phyloP scores from a whole-genome alignment of 768 basidiomycete genomes.

The Pisolithus tinctorius region DNA sequence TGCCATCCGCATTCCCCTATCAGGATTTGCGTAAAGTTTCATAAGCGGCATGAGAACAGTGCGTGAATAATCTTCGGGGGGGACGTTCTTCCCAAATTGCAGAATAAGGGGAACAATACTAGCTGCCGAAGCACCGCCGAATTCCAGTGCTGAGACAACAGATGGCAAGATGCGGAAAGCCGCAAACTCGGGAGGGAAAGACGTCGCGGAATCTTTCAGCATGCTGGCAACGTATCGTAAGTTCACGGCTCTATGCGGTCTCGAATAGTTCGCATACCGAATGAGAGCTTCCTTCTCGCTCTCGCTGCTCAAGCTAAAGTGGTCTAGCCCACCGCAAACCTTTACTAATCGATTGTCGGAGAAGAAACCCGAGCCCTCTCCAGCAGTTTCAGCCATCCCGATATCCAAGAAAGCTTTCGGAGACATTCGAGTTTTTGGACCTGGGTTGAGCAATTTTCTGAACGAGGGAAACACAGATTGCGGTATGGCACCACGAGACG shows the following conservation, averaged over 20 bases:
- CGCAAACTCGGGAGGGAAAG: slow-evolving; percentile 83
- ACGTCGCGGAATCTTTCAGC: slow-evolving; percentile 70
- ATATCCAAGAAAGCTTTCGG: slow-evolving; percentile 72
- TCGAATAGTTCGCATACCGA: slow-evolving; percentile 36
- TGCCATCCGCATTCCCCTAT: slow-evolving; percentile 92
- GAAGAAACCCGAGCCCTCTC: slow-evolving; percentile 72
- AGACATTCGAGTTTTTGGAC: slow-evolving; percentile 69
- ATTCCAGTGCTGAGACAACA: slow-evolving; percentile 70
- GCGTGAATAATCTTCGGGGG: slow-evolving; percentile 63
- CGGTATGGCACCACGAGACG: slow-evolving; percentile 75
- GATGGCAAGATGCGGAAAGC: slow-evolving; percentile 85
- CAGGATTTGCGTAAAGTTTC: slow-evolving; percentile 81
- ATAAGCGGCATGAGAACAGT: slow-evolving; percentile 72
- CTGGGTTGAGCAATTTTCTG: slow-evolving; percentile 88
- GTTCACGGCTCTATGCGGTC: background rate
- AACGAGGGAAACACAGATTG: slow-evolving; percentile 65
- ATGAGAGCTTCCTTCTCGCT: slow-evolving; percentile 70
- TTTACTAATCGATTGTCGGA: slow-evolving; percentile 73
- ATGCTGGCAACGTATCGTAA: slow-evolving; percentile 37
- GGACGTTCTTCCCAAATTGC: slow-evolving; percentile 65
- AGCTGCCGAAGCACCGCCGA: slow-evolving; percentile 69
- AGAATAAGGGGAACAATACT: slow-evolving; percentile 80
- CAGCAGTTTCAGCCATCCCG: slow-evolving; percentile 63
- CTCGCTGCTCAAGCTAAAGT: slow-evolving; percentile 76
- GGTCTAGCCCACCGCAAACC: slow-evolving; percentile 79